Evolutionary conservation across 306 rosid species (phyloP).

Genomic region (Abrus pulchellus): DNA sequence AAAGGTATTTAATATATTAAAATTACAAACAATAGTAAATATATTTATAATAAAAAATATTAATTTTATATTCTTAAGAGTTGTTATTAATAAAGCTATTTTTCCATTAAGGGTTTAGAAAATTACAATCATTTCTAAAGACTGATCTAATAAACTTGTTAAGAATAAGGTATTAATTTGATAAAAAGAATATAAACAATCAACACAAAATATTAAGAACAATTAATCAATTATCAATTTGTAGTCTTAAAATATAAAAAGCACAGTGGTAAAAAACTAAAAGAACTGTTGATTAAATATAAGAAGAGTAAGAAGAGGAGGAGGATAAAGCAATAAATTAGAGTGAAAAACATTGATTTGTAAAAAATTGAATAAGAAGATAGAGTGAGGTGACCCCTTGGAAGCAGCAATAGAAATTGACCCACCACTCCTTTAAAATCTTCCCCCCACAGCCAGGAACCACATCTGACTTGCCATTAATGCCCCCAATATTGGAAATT

Average conservation of each 20-base stretch:
- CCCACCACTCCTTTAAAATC: constrained; percentile 58
- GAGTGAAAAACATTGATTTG: constrained; percentile 22
- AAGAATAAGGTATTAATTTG: neutral
- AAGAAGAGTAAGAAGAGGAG: neutral
- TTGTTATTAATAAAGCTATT: too few relatives aligned
- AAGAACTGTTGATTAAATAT: neutral
- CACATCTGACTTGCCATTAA: constrained; percentile 66
- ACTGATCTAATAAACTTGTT: too few relatives aligned
- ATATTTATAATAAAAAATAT: too few relatives aligned
- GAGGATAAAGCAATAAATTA: neutral
- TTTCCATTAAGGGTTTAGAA: too few relatives aligned
- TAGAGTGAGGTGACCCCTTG: constrained; percentile 33
- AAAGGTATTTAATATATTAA: too few relatives aligned
- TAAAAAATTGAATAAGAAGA: constrained; percentile 15
- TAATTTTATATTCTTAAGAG: too few relatives aligned
- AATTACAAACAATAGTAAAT: too few relatives aligned
- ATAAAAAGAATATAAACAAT: neutral
- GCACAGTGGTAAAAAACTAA: neutral
- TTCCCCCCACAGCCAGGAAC: constrained; percentile 34
- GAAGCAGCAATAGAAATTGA: constrained; percentile 32
- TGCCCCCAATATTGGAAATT: constrained; percentile 38
- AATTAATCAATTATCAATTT: too few relatives aligned
- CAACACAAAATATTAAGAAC: neutral
- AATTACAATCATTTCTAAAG: too few relatives aligned
- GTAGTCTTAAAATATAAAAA: neutral